A percentile compares a stretch with the other conserved stretches of the same genome.
These are phyloP conservation scores for Rhododendron williamsianum DNA, from an alignment of 148 eudicot genomes.

Conservation along the genomic window DNA sequence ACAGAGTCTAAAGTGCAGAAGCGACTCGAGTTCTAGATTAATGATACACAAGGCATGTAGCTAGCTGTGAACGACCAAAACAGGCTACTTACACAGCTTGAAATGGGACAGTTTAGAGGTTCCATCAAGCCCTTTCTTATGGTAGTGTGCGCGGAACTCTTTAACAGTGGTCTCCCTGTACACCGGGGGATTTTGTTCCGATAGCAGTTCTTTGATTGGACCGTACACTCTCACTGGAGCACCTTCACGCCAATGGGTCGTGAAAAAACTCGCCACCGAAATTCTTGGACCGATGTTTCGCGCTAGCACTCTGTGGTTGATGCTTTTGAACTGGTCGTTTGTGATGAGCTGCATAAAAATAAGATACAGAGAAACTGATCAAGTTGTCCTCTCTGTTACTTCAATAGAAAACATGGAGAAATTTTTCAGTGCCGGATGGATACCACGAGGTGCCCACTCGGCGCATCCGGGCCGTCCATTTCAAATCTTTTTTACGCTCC, in stretches of 20 bases:
- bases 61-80: not conserved
- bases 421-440: no score
- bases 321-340: conserved; percentile 48
- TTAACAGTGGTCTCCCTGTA: not conserved
- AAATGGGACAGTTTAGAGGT: conserved; percentile 15
- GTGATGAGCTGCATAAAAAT: conserved; percentile 32
- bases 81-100: conserved; percentile 14
- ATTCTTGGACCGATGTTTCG: conserved; percentile 42
- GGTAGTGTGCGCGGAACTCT: not conserved
- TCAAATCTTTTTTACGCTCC: no score
- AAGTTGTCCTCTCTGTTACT: not conserved
- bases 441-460: no score
- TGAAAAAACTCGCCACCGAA: conserved; percentile 52
- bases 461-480: no score
- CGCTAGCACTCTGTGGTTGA: conserved; percentile 42
- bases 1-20: not conserved
- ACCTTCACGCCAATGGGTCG: conserved; percentile 10
- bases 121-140: conserved; percentile 10
- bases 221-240: conserved; percentile 26
- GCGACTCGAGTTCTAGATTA: not conserved
- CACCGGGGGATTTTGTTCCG: not conserved
- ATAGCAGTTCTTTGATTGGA: conserved; percentile 46
- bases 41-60: not conserved
- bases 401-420: no score
- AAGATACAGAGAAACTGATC: not conserved